phyloP scores from a whole-genome alignment of 2,329 filamentous ascomycete genomes.

The Fusarium temperatum region DNA sequence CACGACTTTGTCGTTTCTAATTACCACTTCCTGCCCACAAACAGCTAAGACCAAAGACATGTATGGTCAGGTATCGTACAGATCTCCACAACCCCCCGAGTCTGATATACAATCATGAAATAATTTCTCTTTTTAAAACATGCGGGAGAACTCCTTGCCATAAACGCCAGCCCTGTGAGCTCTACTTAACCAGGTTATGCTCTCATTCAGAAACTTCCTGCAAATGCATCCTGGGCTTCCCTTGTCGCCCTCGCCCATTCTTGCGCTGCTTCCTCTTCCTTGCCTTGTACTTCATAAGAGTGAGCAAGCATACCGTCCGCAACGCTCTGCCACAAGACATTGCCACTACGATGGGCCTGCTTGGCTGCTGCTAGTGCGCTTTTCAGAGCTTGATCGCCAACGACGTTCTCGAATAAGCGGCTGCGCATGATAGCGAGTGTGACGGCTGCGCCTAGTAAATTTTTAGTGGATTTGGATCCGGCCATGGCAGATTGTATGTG shows the following conservation, averaged over 20 bases:
- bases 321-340: slow-evolving; percentile 81
- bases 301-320: slow-evolving; percentile 81
- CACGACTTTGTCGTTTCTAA: slow-evolving; percentile 33
- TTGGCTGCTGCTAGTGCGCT: slow-evolving; percentile 74
- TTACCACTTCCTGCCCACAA: slow-evolving; percentile 25
- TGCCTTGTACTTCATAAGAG: slow-evolving; percentile 77
- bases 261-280: slow-evolving; percentile 54
- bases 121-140: slow-evolving; percentile 34
- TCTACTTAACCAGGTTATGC: slow-evolving; percentile 15
- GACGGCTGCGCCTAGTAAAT: slow-evolving; percentile 83
- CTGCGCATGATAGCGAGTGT: slow-evolving; percentile 86
- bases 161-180: slow-evolving; percentile 34
- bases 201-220: slow-evolving; percentile 41
- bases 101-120: slow-evolving; percentile 43
- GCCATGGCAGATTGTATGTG: slow-evolving; percentile 78
- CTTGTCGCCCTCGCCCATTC: slow-evolving; percentile 54
- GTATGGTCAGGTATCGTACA: slow-evolving; percentile 39
- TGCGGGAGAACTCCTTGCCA: slow-evolving; percentile 39
- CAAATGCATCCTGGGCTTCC: slow-evolving; percentile 55
- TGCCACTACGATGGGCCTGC: slow-evolving; percentile 75
- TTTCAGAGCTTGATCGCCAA: slow-evolving; percentile 83
- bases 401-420: slow-evolving; percentile 81
- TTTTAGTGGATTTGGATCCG: slow-evolving; percentile 73
- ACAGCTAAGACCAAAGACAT: slow-evolving; percentile 29
- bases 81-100: slow-evolving; percentile 16